Evolutionary conservation across 2,329 filamentous ascomycete genomes (phyloP).

Genomic region (Monilinia fructicola): DNA sequence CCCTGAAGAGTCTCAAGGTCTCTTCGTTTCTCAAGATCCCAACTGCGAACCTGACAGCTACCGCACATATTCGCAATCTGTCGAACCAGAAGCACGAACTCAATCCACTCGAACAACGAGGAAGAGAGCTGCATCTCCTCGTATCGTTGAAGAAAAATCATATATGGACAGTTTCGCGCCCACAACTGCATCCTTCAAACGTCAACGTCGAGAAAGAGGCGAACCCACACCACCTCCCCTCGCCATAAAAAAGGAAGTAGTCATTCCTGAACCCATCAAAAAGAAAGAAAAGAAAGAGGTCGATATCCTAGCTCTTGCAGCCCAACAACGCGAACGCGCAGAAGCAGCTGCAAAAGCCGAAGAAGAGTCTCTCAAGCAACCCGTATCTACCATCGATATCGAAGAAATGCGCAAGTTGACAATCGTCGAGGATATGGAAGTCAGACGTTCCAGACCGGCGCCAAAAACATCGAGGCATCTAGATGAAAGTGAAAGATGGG

Average conservation of each 20-base stretch:
- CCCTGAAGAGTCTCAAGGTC: conserved; percentile 40
- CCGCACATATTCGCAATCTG: conserved; percentile 28
- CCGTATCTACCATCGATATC: conserved; percentile 67
- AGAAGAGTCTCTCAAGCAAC: conserved; percentile 53
- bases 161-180: conserved; percentile 74
- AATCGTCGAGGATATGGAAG: conserved; percentile 72
- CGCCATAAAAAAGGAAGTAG: conserved; percentile 27
- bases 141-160: conserved; percentile 40
- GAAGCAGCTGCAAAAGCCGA: conserved; percentile 61
- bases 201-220: conserved; percentile 54
- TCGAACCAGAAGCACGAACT: conserved; percentile 18
- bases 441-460: conserved; percentile 47
- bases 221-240: conserved; percentile 29
- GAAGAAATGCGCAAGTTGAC: conserved; percentile 71
- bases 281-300: conserved; percentile 54
- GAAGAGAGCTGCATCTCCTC: conserved; percentile 50
- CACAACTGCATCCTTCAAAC: conserved; percentile 69
- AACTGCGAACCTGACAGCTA: conserved; percentile 36
- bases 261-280: conserved; percentile 32
- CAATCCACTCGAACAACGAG: conserved; percentile 22
- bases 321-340: conserved; percentile 57
- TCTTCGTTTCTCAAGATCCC: conserved; percentile 56
- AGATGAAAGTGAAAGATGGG: conserved; percentile 66
- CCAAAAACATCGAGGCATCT: conserved; percentile 38
- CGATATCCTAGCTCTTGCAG: conserved; percentile 63